These are phyloP conservation scores for Sisymbrium irio DNA, from an alignment of 345 rosid species.

Conservation along the genomic window DNA sequence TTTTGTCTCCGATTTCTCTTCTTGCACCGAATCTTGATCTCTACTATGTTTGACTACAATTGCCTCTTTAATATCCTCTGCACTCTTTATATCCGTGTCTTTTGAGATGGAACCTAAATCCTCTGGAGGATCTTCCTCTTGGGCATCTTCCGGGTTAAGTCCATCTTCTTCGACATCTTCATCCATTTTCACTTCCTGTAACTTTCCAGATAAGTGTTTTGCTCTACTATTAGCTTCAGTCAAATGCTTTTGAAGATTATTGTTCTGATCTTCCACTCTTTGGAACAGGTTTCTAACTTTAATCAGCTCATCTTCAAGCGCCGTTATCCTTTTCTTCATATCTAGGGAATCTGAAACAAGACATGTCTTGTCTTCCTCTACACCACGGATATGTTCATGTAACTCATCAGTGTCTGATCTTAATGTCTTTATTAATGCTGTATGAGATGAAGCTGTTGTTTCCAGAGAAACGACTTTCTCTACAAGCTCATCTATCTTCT, in stretches of 20 bases:
- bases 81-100: slow-evolving; percentile 14
- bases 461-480: slow-evolving; percentile 64
- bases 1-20: slow-evolving; percentile 39
- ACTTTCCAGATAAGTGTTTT: slow-evolving; percentile 48
- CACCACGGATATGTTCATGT: slow-evolving; percentile 43
- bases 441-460: slow-evolving; percentile 55
- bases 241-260: slow-evolving; percentile 43
- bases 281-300: slow-evolving; percentile 51
- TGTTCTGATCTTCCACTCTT: slow-evolving; percentile 46
- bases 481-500: slow-evolving; percentile 69
- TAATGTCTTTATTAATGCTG: slow-evolving; percentile 50
- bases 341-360: slow-evolving; percentile 44
- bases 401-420: slow-evolving; percentile 57
- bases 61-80: slow-evolving; percentile 26
- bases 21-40: slow-evolving; percentile 10
- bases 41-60: slow-evolving; percentile 12
- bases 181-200: slow-evolving; percentile 48
- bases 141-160: slow-evolving; percentile 10
- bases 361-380: slow-evolving; percentile 62
- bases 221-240: slow-evolving; percentile 47
- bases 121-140: slow-evolving; percentile 6
- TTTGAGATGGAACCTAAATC: slow-evolving; percentile 12
- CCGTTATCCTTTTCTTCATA: slow-evolving; percentile 43
- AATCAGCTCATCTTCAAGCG: slow-evolving; percentile 56
- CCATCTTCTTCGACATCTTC: slow-evolving; percentile 30